Conservation (phyloP, 176 grass and related monocot genomes). For the Oryza officinalis region DNA sequence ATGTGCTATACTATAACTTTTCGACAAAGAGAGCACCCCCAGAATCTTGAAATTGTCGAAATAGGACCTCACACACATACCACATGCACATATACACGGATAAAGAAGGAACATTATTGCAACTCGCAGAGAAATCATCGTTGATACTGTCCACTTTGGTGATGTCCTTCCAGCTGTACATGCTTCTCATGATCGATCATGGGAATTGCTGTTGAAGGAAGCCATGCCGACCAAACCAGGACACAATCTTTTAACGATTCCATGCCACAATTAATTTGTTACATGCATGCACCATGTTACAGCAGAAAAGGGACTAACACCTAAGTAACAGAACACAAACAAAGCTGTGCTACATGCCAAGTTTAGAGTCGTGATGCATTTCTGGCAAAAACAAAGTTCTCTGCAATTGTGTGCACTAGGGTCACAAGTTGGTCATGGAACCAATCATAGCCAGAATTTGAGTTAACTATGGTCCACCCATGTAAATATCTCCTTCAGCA, state of each 20-base stretch:
- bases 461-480: conserved; percentile 30
- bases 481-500: conserved; percentile 37
- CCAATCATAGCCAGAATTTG: conserved; percentile 23
- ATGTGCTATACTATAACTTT: neutral
- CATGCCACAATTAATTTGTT: conserved; percentile 20
- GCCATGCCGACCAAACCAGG: conserved; percentile 16
- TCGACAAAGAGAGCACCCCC: neutral
- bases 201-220: conserved; percentile 9
- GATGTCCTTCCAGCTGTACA: neutral
- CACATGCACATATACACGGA: neutral
- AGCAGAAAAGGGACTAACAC: neutral
- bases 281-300: conserved; percentile 7
- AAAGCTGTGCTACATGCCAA: conserved; percentile 4
- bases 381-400: conserved; percentile 2
- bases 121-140: conserved; percentile 22
- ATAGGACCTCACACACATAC: neutral
- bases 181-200: conserved; percentile 7
- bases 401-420: conserved; percentile 26
- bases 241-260: conserved; percentile 14
- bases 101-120: neutral
- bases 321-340: conserved; percentile 7
- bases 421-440: conserved; percentile 15
- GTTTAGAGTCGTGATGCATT: conserved; percentile 8
- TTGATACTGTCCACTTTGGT: conserved; percentile 32
- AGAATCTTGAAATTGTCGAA: neutral